Evolutionary conservation across 495 filamentous ascomycete genomes (phyloP).

Genomic region (Emericellopsis terricola): DNA sequence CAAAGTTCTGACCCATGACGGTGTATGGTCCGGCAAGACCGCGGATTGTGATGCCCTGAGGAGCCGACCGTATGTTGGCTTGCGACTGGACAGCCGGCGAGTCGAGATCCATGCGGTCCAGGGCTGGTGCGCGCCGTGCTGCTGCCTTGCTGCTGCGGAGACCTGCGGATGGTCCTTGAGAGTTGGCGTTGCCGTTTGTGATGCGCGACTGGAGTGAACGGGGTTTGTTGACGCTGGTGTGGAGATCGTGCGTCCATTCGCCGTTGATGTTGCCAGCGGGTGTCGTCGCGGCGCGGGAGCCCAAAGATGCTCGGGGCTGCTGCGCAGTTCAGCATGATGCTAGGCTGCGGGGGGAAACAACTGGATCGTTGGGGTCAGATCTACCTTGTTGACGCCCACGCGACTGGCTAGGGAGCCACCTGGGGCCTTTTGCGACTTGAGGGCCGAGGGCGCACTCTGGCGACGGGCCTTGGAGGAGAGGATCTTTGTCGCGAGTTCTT

Average conservation of each 20-base stretch:
- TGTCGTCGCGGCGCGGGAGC: constrained; percentile 16
- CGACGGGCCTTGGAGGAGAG: constrained; percentile 48
- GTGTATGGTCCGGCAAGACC: constrained; percentile 66
- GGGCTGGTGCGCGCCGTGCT: constrained; percentile 4
- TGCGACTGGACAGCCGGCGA: constrained; percentile 10
- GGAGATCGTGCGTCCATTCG: constrained; percentile 42
- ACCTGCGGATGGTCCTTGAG: background rate
- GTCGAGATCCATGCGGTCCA: constrained; percentile 5
- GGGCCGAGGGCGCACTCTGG: constrained; percentile 33
- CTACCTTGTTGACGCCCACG: constrained; percentile 57
- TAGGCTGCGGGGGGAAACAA: constrained; percentile 1
- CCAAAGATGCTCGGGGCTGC: constrained; percentile 26
- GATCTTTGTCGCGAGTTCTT: constrained; percentile 53
- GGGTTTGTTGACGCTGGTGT: constrained; percentile 14
- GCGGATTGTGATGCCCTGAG: constrained; percentile 49
- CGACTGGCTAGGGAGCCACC: constrained; percentile 51
- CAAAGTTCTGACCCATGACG: constrained; percentile 82
- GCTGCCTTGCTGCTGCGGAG: constrained; percentile 9
- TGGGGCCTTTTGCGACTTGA: constrained; percentile 23
- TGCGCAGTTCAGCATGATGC: constrained; percentile 7
- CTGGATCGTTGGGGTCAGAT: constrained; percentile 4
- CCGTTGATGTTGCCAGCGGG: constrained; percentile 28
- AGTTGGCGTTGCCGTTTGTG: constrained; percentile 7
- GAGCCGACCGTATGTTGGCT: constrained; percentile 8
- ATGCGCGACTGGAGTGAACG: constrained; percentile 26